Conservation (phyloP, 2,329 filamentous ascomycete genomes). For the Colletotrichum spaethianum region DNA sequence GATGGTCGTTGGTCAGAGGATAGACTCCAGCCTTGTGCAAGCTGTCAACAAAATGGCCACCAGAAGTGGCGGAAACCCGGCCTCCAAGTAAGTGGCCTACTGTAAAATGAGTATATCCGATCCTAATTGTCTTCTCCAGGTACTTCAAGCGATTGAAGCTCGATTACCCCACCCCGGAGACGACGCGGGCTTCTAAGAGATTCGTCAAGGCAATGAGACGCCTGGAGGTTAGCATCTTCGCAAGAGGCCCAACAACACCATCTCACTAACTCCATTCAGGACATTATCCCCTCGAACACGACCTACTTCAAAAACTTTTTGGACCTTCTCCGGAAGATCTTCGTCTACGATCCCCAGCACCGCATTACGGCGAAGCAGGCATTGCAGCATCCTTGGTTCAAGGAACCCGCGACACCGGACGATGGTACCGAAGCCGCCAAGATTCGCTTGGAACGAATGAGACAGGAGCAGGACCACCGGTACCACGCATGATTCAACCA, state of each 20-base stretch:
- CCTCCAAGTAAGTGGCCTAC: conserved; percentile 69
- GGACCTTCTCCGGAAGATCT: conserved; percentile 76
- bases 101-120: too few species aligned
- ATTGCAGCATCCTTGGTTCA: conserved; percentile 78
- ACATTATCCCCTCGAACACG: conserved; percentile 74
- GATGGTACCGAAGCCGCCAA: conserved; percentile 79
- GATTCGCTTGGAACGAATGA: conserved; percentile 69
- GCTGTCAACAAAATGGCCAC: conserved; percentile 70
- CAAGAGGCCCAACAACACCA: neutral
- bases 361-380: conserved; percentile 78
- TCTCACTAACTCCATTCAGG: conserved; percentile 57
- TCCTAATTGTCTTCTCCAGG: conserved; percentile 52
- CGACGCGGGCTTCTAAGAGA: conserved; percentile 73
- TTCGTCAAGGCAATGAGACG: conserved; percentile 83
- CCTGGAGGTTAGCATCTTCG: conserved; percentile 65
- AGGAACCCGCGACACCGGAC: conserved; percentile 73
- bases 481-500: conserved; percentile 37
- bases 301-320: conserved; percentile 74
- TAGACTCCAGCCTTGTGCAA: conserved; percentile 72
- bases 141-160: conserved; percentile 77
- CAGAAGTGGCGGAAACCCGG: conserved; percentile 70
- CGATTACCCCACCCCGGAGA: conserved; percentile 76
- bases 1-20: conserved; percentile 71
- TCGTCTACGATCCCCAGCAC: conserved; percentile 76
- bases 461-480: conserved; percentile 55